A percentile compares a stretch with the other conserved stretches of the same genome.
Evolutionary conservation across 768 basidiomycete species (phyloP).

Genomic region (Butyriboletus loyo): DNA sequence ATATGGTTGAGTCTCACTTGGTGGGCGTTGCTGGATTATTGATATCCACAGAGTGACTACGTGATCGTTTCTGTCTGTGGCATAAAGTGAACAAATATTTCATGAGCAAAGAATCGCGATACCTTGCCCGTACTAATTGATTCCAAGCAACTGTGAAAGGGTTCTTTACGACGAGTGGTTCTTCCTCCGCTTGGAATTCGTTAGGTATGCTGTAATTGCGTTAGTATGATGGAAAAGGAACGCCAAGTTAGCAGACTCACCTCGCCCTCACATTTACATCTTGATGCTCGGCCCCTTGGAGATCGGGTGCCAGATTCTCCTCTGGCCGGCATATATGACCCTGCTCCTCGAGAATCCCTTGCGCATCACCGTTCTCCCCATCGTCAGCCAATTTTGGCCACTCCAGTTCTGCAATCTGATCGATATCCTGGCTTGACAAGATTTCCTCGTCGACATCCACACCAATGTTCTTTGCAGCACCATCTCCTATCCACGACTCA

Average conservation of each 20-base stretch:
- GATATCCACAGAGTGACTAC: conserved; percentile 16
- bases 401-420: conserved; percentile 25
- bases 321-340: background rate
- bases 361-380: conserved; percentile 11
- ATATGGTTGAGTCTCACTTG: conserved; percentile 19
- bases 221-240: background rate
- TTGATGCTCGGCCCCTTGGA: background rate
- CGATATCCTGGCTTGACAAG: conserved; percentile 35
- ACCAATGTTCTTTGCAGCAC: conserved; percentile 10
- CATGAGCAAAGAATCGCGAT: background rate
- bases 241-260: background rate
- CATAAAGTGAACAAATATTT: background rate
- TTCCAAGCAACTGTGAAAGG: conserved; percentile 25
- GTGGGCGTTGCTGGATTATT: conserved; percentile 8
- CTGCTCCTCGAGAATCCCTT: conserved; percentile 13
- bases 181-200: background rate
- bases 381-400: conserved; percentile 12
- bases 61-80: conserved; percentile 25
- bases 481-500: conserved; percentile 6
- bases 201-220: background rate
- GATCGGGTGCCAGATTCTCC: background rate
- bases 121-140: conserved; percentile 17
- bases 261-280: background rate
- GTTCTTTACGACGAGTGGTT: conserved; percentile 3
- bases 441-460: conserved; percentile 31